Percentiles rank a stretch among this genome's conserved stretches.
These are phyloP conservation scores for Lupinus albus DNA, from an alignment of 306 rosid species.

Conservation along the genomic window DNA sequence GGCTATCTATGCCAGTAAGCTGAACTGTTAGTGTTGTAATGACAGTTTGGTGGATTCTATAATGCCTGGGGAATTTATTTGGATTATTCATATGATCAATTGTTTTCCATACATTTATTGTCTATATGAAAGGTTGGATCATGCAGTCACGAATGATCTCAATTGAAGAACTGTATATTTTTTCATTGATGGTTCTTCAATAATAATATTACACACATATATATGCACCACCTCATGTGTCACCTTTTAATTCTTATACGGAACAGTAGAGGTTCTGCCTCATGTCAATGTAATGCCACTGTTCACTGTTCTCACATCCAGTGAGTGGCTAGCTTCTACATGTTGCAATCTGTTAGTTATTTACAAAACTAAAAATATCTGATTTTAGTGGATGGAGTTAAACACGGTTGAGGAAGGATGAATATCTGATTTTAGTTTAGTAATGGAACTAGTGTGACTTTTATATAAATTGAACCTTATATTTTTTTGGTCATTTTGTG, in stretches of 20 bases:
- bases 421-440: too few relatives aligned
- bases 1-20: not conserved
- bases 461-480: too few relatives aligned
- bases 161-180: conserved; percentile 19
- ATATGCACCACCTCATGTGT: not conserved
- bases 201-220: not conserved
- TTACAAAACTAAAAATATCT: too few relatives aligned
- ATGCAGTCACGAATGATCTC: conserved; percentile 8
- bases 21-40: conserved; percentile 9
- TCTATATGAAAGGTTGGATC: not conserved
- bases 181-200: conserved; percentile 2
- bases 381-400: too few relatives aligned
- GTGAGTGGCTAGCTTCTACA: too few relatives aligned
- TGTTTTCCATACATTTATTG: not conserved
- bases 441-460: too few relatives aligned
- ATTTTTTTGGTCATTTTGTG: too few relatives aligned
- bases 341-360: too few relatives aligned
- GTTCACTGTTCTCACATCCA: too few relatives aligned
- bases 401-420: too few relatives aligned
- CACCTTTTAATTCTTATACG: not conserved
- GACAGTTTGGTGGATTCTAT: not conserved
- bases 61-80: not conserved
- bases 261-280: too few relatives aligned
- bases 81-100: not conserved
- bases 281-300: too few relatives aligned